Evolutionary conservation across 805 yeast species (phyloP).

Genomic region (Candida loeiensis): DNA sequence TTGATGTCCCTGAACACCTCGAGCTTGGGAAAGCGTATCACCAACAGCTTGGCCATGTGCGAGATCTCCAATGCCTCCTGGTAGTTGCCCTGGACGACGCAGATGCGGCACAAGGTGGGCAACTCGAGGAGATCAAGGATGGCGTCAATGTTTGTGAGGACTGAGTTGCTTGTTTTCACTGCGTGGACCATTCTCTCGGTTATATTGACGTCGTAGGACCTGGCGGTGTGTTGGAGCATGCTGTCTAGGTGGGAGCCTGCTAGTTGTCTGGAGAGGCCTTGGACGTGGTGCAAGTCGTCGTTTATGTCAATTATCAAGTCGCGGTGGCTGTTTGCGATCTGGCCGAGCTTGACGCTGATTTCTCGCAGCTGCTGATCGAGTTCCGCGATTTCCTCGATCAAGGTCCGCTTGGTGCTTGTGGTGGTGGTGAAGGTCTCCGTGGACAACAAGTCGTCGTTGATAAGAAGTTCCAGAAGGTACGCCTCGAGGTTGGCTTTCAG

Average conservation of each 20-base stretch:
- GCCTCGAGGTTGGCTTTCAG: constrained; percentile 20
- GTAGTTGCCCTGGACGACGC: constrained; percentile 82
- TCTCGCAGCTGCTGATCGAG: constrained; percentile 53
- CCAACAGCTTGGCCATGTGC: constrained; percentile 64
- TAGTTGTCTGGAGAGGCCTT: constrained; percentile 11
- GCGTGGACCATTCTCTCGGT: constrained; percentile 21
- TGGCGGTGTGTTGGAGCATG: constrained; percentile 11
- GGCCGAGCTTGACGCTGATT: constrained; percentile 45
- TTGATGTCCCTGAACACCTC: constrained; percentile 49
- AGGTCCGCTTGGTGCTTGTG: constrained; percentile 25
- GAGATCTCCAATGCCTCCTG: constrained; percentile 86
- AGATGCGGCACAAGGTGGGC: constrained; percentile 78
- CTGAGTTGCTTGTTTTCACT: constrained; percentile 26
- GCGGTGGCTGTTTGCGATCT: constrained; percentile 37
- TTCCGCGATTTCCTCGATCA: constrained; percentile 73
- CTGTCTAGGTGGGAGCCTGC: constrained; percentile 5
- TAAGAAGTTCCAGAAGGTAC: constrained; percentile 40
- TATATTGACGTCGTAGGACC: constrained; percentile 16
- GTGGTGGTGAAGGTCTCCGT: constrained; percentile 41
- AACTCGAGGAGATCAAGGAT: constrained; percentile 76
- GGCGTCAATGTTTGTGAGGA: constrained; percentile 62
- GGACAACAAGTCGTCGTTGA: constrained; percentile 47
- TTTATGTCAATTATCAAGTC: constrained; percentile 44
- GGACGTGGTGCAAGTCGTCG: constrained; percentile 32
- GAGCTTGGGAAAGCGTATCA: constrained; percentile 64